These are phyloP conservation scores for Nitzschia sp. DNA, from an alignment of 108 stramenopile genomes.

Conservation along the genomic window DNA sequence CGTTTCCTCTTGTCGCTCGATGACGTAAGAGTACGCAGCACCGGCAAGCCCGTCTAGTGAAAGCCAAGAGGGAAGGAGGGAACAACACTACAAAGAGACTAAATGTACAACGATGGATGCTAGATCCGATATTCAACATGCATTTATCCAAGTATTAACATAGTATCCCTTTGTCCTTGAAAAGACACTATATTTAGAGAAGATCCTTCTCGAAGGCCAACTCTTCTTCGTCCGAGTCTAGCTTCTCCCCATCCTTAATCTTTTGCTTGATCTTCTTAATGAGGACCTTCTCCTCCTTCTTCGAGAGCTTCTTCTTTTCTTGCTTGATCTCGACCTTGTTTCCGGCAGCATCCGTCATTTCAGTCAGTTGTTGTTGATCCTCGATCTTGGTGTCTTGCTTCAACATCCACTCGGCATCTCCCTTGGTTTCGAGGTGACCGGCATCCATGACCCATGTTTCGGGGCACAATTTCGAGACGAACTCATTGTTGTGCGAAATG, in stretches of 20 bases:
- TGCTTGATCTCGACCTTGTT: slow-evolving; percentile 95
- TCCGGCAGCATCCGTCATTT: slow-evolving; percentile 97
- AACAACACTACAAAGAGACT: too few species aligned
- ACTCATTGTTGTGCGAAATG: slow-evolving; percentile 99
- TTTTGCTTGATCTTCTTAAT: slow-evolving; percentile 96
- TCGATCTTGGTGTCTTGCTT: slow-evolving; percentile 95
- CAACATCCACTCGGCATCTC: slow-evolving; percentile 99
- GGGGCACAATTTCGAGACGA: slow-evolving; percentile 93
- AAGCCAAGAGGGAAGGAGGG: too few species aligned
- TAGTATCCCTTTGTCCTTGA: not conserved
- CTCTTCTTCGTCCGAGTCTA: slow-evolving; percentile 94
- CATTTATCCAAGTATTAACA: not conserved
- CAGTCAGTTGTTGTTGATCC: slow-evolving; percentile 84
- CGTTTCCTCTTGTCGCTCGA: too few species aligned
- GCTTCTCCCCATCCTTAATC: slow-evolving; percentile 91
- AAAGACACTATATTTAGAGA: slow-evolving; percentile 68
- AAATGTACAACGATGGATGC: too few species aligned
- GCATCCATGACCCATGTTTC: slow-evolving; percentile 99
- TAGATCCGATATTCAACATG: slow-evolving; percentile 3
- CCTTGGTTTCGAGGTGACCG: slow-evolving; percentile 96
- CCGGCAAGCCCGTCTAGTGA: too few species aligned
- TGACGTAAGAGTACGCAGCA: too few species aligned
- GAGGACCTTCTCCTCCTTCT: slow-evolving; percentile 97
- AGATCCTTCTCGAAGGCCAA: slow-evolving; percentile 95
- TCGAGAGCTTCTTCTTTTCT: slow-evolving; percentile 96